Conservation (phyloP, 164 flowering plant species). For the Cinnamomum chago region DNA sequence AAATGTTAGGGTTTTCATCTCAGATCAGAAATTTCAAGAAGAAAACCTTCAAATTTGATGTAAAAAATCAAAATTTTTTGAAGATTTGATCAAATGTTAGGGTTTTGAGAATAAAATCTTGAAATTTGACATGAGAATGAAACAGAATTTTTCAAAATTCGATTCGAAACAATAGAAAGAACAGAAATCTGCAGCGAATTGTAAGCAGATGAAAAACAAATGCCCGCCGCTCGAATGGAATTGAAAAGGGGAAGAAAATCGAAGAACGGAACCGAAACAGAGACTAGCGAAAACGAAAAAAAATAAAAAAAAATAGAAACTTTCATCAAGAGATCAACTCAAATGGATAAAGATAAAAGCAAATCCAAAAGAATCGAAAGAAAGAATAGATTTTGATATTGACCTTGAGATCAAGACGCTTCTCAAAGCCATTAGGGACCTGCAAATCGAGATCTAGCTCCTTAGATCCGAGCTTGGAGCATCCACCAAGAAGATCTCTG, state of each 20-base stretch:
- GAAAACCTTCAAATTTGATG: not conserved
- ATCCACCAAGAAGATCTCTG: conserved; percentile 60
- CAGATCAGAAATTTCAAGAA: not conserved
- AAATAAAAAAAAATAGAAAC: not conserved
- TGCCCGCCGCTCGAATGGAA: no score
- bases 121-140: no score
- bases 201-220: no score
- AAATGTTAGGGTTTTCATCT: no score
- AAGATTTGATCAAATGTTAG: no score
- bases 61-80: no score
- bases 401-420: conserved; percentile 32
- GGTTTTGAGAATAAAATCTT: no score
- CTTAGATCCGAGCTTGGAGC: conserved; percentile 32
- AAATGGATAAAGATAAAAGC: not conserved
- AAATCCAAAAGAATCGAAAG: not conserved
- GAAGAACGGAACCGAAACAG: not conserved
- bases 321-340: not conserved
- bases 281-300: not conserved
- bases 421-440: conserved; percentile 53
- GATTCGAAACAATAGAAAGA: no score
- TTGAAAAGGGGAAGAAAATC: no score
- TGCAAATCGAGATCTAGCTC: conserved; percentile 82
- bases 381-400: not conserved
- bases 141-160: no score
- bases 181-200: no score